Evolutionary conservation across 2,329 filamentous ascomycete genomes (phyloP).

Genomic region (Hawksworthiomyces lignivorus): DNA sequence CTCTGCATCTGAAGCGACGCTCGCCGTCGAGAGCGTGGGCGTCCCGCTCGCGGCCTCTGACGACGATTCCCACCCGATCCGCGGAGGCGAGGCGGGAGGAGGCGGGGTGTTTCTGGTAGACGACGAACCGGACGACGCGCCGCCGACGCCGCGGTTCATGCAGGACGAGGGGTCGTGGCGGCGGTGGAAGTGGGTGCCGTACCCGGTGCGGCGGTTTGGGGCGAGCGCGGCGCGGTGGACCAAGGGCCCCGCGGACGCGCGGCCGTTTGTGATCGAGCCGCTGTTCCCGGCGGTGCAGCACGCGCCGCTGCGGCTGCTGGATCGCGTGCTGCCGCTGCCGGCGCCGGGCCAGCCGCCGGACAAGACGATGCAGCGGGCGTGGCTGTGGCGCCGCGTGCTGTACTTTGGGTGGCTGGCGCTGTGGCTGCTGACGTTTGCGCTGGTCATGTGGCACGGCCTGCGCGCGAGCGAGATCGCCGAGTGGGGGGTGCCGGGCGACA

Average conservation of each 20-base stretch:
- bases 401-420: constrained; percentile 52
- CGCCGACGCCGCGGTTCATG: constrained; percentile 52
- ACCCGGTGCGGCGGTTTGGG: constrained; percentile 40
- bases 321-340: constrained; percentile 51
- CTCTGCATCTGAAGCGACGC: neutral
- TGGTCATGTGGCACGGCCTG: constrained; percentile 60
- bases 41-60: too few relatives aligned
- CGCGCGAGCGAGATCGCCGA: constrained; percentile 53
- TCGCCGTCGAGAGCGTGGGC: constrained; percentile 4
- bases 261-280: constrained; percentile 45
- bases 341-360: too few relatives aligned
- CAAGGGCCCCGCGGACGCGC: constrained; percentile 47
- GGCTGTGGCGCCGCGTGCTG: constrained; percentile 50
- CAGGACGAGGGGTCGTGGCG: constrained; percentile 46
- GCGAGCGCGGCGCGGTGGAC: constrained; percentile 41
- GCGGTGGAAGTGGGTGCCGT: constrained; percentile 52
- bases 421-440: constrained; percentile 63
- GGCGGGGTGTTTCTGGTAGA: too few relatives aligned
- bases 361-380: constrained; percentile 51
- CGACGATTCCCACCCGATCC: too few relatives aligned
- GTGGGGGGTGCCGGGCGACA: constrained; percentile 57
- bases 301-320: constrained; percentile 55
- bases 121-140: constrained; percentile 27
- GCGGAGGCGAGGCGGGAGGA: too few relatives aligned
- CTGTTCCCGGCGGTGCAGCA: constrained; percentile 60